Conservation (phyloP, 257 asterid species). For the Solanum tarijense region DNA sequence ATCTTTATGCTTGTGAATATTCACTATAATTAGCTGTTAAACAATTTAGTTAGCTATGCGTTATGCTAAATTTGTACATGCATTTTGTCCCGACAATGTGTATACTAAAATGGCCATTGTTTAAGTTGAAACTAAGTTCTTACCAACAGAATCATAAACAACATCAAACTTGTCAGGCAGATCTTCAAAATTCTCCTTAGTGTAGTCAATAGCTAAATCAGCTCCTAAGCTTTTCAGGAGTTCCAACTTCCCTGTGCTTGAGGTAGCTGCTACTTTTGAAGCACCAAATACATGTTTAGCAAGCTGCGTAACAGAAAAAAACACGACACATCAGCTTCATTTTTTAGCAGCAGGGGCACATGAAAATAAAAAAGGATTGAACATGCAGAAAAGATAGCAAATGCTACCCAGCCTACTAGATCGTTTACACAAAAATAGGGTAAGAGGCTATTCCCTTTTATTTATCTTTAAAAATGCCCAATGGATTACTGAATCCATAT, state of each 20-base stretch:
- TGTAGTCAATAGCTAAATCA: conserved; percentile 81
- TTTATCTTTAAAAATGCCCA: neutral
- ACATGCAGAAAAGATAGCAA: neutral
- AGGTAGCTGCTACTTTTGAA: conserved; percentile 74
- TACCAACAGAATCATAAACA: conserved; percentile 84
- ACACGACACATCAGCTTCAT: neutral
- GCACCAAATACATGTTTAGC: conserved; percentile 90
- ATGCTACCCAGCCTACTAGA: neutral
- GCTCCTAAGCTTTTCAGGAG: conserved; percentile 68
- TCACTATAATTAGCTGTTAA: neutral
- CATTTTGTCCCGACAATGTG: neutral
- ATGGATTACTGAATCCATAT: neutral
- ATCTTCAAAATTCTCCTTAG: conserved; percentile 66
- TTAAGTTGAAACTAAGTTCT: conserved; percentile 6
- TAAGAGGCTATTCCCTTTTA: neutral
- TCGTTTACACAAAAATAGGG: neutral
- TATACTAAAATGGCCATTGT: neutral
- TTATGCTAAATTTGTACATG: neutral
- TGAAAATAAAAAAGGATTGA: neutral
- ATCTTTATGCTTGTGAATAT: neutral
- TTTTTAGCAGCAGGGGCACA: neutral
- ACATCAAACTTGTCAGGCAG: conserved; percentile 65
- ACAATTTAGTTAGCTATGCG: neutral
- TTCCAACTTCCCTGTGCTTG: conserved; percentile 63
- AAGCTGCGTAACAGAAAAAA: conserved; percentile 30